phyloP scores from a whole-genome alignment of 164 flowering plant species.

The Vitis vinifera region DNA sequence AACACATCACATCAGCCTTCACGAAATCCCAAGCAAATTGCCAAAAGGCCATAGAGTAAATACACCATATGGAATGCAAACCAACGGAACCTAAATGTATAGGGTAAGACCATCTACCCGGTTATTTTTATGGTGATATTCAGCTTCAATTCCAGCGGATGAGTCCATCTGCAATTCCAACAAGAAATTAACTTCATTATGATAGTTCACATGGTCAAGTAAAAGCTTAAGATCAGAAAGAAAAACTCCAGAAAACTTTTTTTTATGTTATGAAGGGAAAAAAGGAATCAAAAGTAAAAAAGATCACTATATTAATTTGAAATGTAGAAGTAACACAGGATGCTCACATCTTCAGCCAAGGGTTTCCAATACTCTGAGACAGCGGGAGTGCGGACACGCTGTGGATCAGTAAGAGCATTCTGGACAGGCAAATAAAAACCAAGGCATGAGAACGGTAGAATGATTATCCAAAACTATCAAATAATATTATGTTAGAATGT shows the following conservation, averaged over 20 bases:
- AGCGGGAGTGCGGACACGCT: conserved; percentile 82
- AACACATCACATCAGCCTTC: too few species aligned
- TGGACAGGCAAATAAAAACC: conserved; percentile 25
- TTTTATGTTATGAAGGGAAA: too few species aligned
- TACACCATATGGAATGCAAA: too few species aligned
- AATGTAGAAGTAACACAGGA: background rate
- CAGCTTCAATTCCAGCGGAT: conserved; percentile 93
- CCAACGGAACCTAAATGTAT: too few species aligned
- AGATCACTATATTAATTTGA: too few species aligned
- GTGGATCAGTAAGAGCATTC: conserved; percentile 93
- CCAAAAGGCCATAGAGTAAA: too few species aligned
- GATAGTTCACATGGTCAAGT: background rate
- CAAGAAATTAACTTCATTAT: background rate
- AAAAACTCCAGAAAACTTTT: background rate
- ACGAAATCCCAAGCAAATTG: too few species aligned
- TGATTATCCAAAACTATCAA: background rate
- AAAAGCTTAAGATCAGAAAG: background rate
- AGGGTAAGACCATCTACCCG: conserved; percentile 37
- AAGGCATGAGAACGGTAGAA: conserved; percentile 1
- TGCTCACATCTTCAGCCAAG: conserved; percentile 93
- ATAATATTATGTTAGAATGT: too few species aligned
- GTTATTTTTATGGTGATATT: conserved; percentile 94
- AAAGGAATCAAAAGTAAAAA: too few species aligned
- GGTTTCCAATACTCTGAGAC: conserved; percentile 91
- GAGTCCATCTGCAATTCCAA: conserved; percentile 71